Conservation (phyloP, 2,329 filamentous ascomycete genomes). For the Zymoseptoria crescenta region DNA sequence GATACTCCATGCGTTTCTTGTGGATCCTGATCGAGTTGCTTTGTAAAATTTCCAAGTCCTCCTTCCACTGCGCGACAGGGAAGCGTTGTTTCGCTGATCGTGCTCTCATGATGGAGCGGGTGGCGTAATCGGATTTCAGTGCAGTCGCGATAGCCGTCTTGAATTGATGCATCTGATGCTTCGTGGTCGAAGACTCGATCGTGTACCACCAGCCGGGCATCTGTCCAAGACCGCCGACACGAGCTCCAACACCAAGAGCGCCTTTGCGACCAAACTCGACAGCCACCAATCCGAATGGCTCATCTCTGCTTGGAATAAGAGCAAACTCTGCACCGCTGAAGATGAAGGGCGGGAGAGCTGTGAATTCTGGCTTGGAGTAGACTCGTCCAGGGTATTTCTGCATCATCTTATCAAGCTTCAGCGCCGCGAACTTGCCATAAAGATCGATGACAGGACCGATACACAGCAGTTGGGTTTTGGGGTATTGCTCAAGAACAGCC, state of each 20-base stretch:
- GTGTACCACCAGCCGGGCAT: constrained; percentile 69
- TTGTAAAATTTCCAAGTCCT: constrained; percentile 57
- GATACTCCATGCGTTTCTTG: constrained; percentile 39
- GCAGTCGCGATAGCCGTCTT: constrained; percentile 56
- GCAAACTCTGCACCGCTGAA: constrained; percentile 63
- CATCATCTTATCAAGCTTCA: constrained; percentile 59
- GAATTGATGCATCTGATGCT: constrained; percentile 58
- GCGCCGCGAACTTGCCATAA: constrained; percentile 59
- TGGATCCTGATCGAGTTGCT: constrained; percentile 52
- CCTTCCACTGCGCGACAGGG: constrained; percentile 59
- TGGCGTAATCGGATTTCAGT: constrained; percentile 48
- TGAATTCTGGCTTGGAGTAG: constrained; percentile 62
- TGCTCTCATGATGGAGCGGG: constrained; percentile 56
- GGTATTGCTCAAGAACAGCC: constrained; percentile 51
- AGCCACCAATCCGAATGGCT: constrained; percentile 61
- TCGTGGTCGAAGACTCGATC: constrained; percentile 56
- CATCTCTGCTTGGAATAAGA: constrained; percentile 60
- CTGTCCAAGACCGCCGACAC: constrained; percentile 60
- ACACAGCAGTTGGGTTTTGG: constrained; percentile 54
- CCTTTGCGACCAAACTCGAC: constrained; percentile 63
- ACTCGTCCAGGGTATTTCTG: constrained; percentile 57
- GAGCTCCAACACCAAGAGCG: constrained; percentile 57
- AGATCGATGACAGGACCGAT: constrained; percentile 60
- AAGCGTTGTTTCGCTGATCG: constrained; percentile 58
- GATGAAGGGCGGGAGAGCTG: constrained; percentile 57